Evolutionary conservation across 2,329 filamentous ascomycete species (phyloP), one percentile per base, ranked within the genome.

Genomic region (Colletotrichum noveboracense): DNA sequence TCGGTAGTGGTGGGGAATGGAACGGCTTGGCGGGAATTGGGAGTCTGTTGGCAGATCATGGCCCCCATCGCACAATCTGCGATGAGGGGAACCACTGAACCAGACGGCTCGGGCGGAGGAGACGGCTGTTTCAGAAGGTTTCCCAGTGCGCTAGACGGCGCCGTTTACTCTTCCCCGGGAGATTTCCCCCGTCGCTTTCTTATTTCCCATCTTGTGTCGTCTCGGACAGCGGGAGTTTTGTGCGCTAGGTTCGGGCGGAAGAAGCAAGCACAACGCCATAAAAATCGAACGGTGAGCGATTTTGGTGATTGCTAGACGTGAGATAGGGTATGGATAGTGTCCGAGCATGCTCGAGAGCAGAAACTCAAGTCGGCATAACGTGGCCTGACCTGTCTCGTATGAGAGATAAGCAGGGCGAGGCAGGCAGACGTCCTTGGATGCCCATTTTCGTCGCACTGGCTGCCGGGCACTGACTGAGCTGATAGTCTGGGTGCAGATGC

Each of bases 71-170:
- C 26, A 9, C 55, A 38, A 30, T 52, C 30, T 52, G 38, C 38
- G 62, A 66, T 38, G 55, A 36, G 64, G 55, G 64, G 32, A 34
- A 36, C 16, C 32, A 52, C 24, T 43, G 34, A 32, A 58, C 36
- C 58, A n/a, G 55, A 48, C 56, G 62, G 68, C 62, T 38, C 38
- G 56, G 60, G 58, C 56, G 70, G 58, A 55, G 34, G 13, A 62
- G 36, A 61, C 36, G 70, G 65, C 24, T 74, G 74, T 76, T 76
- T 76, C 74, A 76, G 64, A 66, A 60, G 28, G 70, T 58, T 28
- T 65, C 21, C 48, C 48, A 38, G 61, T 66, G 72, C 28, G 52
- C 38, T 62, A 58, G 55, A 52, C 52, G 55, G 48, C 43, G 21
- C 48, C 71, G 32, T 64, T 52, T 10, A 58, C 62, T 14, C 61